Percentiles rank a stretch among this genome's conserved stretches.
These are phyloP conservation scores for Pestalotiopsis sp. DNA, from an alignment of 2,329 filamentous ascomycete genomes.

Conservation along the genomic window DNA sequence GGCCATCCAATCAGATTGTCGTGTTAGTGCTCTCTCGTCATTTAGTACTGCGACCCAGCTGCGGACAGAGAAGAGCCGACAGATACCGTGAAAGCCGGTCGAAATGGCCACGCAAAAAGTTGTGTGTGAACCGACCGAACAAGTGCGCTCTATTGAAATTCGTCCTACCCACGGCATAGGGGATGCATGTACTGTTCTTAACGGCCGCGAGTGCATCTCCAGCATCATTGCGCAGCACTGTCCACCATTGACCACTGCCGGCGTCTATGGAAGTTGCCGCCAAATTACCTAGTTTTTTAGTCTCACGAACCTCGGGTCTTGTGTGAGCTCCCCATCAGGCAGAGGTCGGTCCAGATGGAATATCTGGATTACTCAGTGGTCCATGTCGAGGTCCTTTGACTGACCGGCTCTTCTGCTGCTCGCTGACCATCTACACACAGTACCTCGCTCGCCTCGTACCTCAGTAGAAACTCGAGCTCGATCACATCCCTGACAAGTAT, in stretches of 20 bases:
- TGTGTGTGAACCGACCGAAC: neutral
- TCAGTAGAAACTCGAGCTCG: neutral
- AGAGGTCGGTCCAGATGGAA: neutral
- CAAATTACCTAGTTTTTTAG: neutral
- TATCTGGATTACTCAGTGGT: neutral
- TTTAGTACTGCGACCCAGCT: constrained; percentile 10
- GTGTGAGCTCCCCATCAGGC: neutral
- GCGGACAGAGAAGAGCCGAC: neutral
- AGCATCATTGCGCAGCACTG: neutral
- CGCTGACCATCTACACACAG: neutral
- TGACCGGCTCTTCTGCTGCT: neutral
- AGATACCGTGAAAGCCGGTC: neutral
- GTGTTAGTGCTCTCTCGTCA: neutral
- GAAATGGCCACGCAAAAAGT: neutral
- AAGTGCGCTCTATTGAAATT: neutral
- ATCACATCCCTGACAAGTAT: neutral
- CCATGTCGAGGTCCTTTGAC: no score
- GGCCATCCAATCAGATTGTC: constrained; percentile 9
- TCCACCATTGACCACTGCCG: neutral
- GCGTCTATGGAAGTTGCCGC: neutral
- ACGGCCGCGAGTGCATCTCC: neutral
- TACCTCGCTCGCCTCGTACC: neutral
- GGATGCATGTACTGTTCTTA: neutral
- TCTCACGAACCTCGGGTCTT: neutral
- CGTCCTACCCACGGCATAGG: neutral